phyloP scores from a whole-genome alignment of 2,329 filamentous ascomycete species.

The Blastomyces emzantsi region DNA sequence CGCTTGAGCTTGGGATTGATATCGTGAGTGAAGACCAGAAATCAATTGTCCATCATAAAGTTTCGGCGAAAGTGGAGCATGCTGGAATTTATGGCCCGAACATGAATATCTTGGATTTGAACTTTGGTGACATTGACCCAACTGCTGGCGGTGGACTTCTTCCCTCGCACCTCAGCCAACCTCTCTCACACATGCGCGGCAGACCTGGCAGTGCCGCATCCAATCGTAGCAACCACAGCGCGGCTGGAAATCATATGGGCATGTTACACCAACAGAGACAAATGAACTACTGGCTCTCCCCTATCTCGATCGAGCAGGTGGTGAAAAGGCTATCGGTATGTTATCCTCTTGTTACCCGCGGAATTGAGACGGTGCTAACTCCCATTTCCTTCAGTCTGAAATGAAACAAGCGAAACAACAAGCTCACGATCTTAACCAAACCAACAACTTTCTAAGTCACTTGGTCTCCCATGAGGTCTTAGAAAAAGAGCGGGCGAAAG shows the following conservation, averaged over 20 bases:
- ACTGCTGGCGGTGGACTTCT: slow-evolving; percentile 62
- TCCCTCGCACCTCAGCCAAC: slow-evolving; percentile 57
- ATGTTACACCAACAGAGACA: slow-evolving; percentile 62
- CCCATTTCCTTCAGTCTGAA: slow-evolving; percentile 57
- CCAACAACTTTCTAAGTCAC: slow-evolving; percentile 69
- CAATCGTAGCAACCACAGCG: slow-evolving; percentile 48
- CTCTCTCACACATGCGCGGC: slow-evolving; percentile 57
- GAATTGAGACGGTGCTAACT: not conserved
- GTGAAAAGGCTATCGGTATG: slow-evolving; percentile 74
- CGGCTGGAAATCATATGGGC: slow-evolving; percentile 46
- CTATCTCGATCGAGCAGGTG: slow-evolving; percentile 88
- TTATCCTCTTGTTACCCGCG: not conserved
- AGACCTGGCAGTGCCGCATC: slow-evolving; percentile 60
- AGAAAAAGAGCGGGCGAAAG: slow-evolving; percentile 43
- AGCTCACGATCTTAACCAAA: slow-evolving; percentile 72
- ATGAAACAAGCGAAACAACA: slow-evolving; percentile 85
- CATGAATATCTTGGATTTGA: slow-evolving; percentile 71
- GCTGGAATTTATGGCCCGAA: slow-evolving; percentile 67
- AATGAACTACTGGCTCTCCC: slow-evolving; percentile 75
- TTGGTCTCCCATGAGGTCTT: slow-evolving; percentile 63
- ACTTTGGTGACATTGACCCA: slow-evolving; percentile 84
- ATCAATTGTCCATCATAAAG: slow-evolving; percentile 96
- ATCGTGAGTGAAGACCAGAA: slow-evolving; percentile 99
- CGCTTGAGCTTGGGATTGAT: slow-evolving; percentile 91
- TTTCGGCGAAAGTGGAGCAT: slow-evolving; percentile 92